Evolutionary conservation across 2,329 filamentous ascomycete genomes (phyloP), one percentile per base, ranked within the genome.

Genomic region (Fusarium pilosicola): DNA sequence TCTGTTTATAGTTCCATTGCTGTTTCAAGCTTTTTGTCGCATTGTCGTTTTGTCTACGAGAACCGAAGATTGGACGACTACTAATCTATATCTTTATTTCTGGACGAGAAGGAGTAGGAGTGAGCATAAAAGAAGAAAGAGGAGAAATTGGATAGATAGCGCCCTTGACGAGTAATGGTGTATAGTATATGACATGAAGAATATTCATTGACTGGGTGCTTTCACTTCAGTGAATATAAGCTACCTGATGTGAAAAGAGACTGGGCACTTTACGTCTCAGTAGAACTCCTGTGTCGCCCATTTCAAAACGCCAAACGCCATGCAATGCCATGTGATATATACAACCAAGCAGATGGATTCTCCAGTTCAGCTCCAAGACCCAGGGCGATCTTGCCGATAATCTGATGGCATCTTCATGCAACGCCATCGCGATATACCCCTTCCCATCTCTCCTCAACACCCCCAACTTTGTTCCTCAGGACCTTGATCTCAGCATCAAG

Each of bases 401-500:
- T 28, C 22, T 12, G 15, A 38, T 38, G 24, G 30, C 39, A 49
- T 36, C 24, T 54, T 39, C 60, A 80, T 24, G 65, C 63, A 18
- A 75, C 44, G 12, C 80, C 80, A 42, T 81, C 77, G 13, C 80
- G 78, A 65, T 89, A 90, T 1, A 89, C 77, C 6, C 85, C 87
- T 70, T 89, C 85, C 87, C 87, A 90, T 38, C 84, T 81, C 64
- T 86, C 81, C 71, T 96, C 93, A 9, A 96, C 86, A 24, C 88
- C 88, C 2, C 86, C 87, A 11, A 96, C 87, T 76, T 91, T 89
- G n/a, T 85, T 85, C 74, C 87, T 91, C 18, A 94, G 83, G 34
- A 85, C 86, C 70, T 91, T 89, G 72, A 97, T 96, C 84, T 97
- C 95, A 41, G 85, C 86, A 46, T 92, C 93, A 64, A 98, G 82